Base-by-base conservation (phyloP, 352 stramenopile species). In the Phytophthora agathidicida region DNA sequence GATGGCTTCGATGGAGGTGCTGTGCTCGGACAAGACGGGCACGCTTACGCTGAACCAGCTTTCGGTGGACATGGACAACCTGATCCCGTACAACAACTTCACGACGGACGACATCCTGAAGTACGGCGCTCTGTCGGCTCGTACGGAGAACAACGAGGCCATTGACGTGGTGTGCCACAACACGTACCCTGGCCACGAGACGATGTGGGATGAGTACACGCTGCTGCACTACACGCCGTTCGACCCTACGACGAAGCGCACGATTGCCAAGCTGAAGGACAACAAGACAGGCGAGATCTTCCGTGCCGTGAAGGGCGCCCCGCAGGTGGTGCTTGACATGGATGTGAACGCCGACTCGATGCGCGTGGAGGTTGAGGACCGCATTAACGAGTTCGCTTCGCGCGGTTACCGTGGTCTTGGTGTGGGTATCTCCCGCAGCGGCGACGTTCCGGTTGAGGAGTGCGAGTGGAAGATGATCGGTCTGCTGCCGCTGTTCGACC, bases 1-100 rank as follows among this genome's bases (percentile, higher is more conserved):
- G 48, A 81, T 98, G 54, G 91, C 89, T 10, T 74, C 61, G 26
- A 97, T 97, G 88, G 77, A 86, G 60, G 82, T 98, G 45, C 72
- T 98, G 36, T 98, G 93, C 76, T 96, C 86, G 27, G 94, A 98
- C 72, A 98, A 97, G 79, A 98, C 91, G 14, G 91, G 89, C 41
- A 98, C 91, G 20, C 81, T 97, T 5, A 98, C 93, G n/a, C 79
- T 98, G 64, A 98, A 98, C 73, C 79, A 96, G 47, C 97, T 99
- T 76, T 97, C 93, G 35, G 89, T 99, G 30, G 83, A 96, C 54
- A 37, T 86, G 56, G 87, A 84, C 53, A 89, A 86, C 74, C 38
- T 91, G 44, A 88, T 82, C 51, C 69, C 75, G 30, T 78, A 82
- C 77, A 83, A 85, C 51, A 65, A 63, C 50, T 85, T 83, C 45